These are phyloP conservation scores for Tuctoria greenei DNA, from an alignment of 176 grass and related monocot species.

Conservation along the genomic window DNA sequence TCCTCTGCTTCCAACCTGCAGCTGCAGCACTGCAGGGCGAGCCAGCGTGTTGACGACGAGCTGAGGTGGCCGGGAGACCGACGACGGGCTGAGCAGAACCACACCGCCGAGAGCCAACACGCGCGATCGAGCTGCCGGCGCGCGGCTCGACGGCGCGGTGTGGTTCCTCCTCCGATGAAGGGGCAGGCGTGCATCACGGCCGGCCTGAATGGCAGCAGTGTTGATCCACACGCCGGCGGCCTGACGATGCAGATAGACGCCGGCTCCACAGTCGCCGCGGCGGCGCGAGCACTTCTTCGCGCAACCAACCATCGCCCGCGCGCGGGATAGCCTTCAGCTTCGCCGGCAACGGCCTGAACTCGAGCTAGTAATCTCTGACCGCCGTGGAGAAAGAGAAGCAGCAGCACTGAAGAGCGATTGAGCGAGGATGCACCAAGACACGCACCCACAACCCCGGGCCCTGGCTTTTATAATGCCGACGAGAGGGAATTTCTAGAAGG, in stretches of 20 bases:
- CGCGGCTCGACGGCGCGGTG: background rate
- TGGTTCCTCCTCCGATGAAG: background rate
- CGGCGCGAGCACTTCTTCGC: background rate
- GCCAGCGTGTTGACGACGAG: background rate
- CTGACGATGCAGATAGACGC: too few relatives aligned
- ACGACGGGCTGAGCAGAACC: background rate
- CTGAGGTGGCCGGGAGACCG: background rate
- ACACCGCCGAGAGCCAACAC: background rate
- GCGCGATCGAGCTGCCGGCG: background rate
- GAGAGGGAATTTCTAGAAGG: too few relatives aligned
- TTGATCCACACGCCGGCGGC: too few relatives aligned
- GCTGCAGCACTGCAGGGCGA: background rate
- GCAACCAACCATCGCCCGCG: background rate
- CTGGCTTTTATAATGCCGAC: constrained; percentile 21
- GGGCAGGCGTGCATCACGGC: background rate
- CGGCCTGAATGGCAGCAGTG: too few relatives aligned
- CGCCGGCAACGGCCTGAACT: background rate
- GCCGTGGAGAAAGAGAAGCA: background rate
- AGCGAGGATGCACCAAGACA: background rate
- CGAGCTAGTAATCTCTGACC: background rate
- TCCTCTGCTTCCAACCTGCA: background rate
- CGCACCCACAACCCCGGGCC: background rate
- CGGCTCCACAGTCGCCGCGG: background rate
- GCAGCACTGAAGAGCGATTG: too few relatives aligned
- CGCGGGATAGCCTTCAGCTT: background rate